These are phyloP conservation scores for Pavlovales sp. DNA, from an alignment of 208 protist species.

Conservation along the genomic window DNA sequence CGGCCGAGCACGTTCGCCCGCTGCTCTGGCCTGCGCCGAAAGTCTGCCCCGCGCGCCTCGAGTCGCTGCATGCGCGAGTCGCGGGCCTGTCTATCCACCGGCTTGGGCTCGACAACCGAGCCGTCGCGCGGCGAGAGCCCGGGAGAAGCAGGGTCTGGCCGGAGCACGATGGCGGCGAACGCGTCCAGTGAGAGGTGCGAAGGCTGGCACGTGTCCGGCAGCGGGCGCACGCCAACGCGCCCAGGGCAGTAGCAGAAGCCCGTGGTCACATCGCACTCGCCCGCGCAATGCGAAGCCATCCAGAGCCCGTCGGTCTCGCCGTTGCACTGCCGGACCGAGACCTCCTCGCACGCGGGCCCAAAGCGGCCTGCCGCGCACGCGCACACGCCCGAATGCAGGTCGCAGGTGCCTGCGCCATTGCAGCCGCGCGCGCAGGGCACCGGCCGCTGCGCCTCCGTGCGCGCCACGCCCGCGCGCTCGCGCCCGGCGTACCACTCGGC, in stretches of 20 bases:
- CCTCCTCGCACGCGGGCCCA: neutral
- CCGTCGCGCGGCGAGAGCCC: neutral
- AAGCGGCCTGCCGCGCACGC: constrained; percentile 10
- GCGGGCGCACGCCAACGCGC: neutral
- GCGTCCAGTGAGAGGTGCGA: neutral
- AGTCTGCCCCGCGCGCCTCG: too few species aligned
- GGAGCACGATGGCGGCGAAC: neutral
- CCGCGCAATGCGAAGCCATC: constrained; percentile 7
- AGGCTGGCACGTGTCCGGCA: constrained; percentile 1
- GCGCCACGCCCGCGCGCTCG: too few species aligned
- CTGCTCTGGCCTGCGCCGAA: too few species aligned
- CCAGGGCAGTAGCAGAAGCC: constrained; percentile 24
- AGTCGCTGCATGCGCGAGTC: too few species aligned
- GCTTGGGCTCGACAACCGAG: neutral
- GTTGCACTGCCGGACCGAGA: neutral
- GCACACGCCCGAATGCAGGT: neutral
- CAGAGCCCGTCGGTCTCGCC: neutral
- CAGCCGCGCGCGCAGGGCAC: neutral
- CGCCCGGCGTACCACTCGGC: too few species aligned
- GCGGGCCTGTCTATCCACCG: too few species aligned
- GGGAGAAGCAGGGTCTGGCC: neutral
- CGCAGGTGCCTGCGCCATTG: neutral
- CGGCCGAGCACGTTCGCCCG: too few species aligned
- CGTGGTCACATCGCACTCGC: neutral
- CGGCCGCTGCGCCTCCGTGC: too few species aligned